Evolutionary conservation across 345 rosid genomes (phyloP), one percentile per base, ranked within the genome.

Genomic region (Arabis hirsuta): DNA sequence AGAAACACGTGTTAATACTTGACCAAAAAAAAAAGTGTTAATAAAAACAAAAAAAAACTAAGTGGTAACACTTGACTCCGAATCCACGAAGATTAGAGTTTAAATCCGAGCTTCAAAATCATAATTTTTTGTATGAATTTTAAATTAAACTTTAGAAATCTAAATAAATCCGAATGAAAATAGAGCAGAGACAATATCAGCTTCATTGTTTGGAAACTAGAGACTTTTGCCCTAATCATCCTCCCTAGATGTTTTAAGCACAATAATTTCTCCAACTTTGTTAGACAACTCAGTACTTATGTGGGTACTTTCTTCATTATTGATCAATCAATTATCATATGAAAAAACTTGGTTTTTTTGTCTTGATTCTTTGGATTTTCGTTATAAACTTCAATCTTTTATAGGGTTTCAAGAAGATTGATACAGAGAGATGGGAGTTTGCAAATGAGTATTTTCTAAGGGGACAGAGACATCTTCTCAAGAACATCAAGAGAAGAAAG

Each of bases 381-480:
- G 9, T 42, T 14, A 11, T 9, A 26, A 31, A 31, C 1, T 9
- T 12, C 0, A 7, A 0, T 27, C 0, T 31, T 77, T 70, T 84
- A 65, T 81, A 90, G 97, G 98, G 98, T 42, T 93, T 93, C 80
- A 88, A 86, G 68, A 90, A 93, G 82, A 84, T 93, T 74, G 89
- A 87, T 84, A 85, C 91, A 79, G 97, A 92, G 62, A 84, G 87
- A 77, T 93, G 97, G 98, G 97, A 93, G 70, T 88, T 85, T 81
- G 83, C 87, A 45, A 77, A 84, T 79, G 86, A 82, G 80, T 82
- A 80, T 55, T 88, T 88, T 82, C 82, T 85, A 3, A 85, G 81
- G 79, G 92, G 92, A 29, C 79, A 84, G 47, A 85, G 62, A 50
- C 84, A 88, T 76, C 87, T 85, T 36, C 82, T 85, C 46, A 84